These are phyloP conservation scores for Suillus spraguei DNA, from an alignment of 768 basidiomycete genomes.

Conservation along the genomic window DNA sequence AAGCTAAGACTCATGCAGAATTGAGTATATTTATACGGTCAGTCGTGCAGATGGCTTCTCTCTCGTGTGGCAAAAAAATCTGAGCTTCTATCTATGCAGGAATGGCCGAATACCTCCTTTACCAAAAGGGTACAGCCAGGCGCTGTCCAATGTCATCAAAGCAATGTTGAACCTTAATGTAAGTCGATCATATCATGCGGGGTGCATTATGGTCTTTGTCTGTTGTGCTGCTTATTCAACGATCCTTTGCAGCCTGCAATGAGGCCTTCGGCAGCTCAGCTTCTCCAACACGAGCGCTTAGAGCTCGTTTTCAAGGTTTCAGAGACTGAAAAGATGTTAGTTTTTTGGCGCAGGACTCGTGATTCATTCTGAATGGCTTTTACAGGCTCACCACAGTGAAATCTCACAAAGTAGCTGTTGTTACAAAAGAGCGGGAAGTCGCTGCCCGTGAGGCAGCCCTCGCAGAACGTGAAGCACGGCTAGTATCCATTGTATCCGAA, in stretches of 20 bases:
- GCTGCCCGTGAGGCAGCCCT: constrained; percentile 55
- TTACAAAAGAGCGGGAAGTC: constrained; percentile 68
- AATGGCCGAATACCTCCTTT: constrained; percentile 92
- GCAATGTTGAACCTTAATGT: constrained; percentile 88
- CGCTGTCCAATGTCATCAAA: constrained; percentile 74
- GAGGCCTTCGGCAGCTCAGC: constrained; percentile 80
- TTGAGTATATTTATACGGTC: constrained; percentile 81
- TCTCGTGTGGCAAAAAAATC: background rate
- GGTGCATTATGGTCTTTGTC: constrained; percentile 11
- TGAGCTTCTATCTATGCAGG: constrained; percentile 35
- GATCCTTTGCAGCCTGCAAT: constrained; percentile 65
- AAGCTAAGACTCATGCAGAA: constrained; percentile 88
- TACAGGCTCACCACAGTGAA: constrained; percentile 67
- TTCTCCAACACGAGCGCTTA: constrained; percentile 79
- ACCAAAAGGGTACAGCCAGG: constrained; percentile 79
- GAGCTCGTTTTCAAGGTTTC: constrained; percentile 70
- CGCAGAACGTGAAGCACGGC: constrained; percentile 55
- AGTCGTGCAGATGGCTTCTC: constrained; percentile 18
- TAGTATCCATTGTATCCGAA: constrained; percentile 47
- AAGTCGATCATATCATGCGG: constrained; percentile 20
- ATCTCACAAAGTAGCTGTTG: constrained; percentile 55
- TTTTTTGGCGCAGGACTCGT: constrained; percentile 4
- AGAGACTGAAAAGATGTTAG: constrained; percentile 80
- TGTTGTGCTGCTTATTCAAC: background rate
- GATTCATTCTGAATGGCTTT: background rate